phyloP scores from a whole-genome alignment of 257 asterid genomes.

The Nicotiana sylvestris region DNA sequence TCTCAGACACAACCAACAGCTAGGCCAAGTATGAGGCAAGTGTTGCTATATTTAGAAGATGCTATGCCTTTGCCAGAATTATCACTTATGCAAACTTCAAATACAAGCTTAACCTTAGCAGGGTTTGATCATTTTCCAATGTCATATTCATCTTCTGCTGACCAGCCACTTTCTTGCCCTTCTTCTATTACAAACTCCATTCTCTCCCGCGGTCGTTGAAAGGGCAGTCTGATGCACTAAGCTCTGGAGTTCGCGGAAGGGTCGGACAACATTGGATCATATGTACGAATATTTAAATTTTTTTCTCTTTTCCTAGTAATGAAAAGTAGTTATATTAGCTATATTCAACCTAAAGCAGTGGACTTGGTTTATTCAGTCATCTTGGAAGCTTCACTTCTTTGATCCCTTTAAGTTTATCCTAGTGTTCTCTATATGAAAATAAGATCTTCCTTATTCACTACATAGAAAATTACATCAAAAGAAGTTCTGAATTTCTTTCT shows the following conservation, averaged over 20 bases:
- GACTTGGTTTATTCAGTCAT: not conserved
- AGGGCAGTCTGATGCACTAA: too few relatives aligned
- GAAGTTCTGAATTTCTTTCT: not conserved
- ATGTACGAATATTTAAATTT: too few relatives aligned
- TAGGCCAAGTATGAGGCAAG: too few relatives aligned
- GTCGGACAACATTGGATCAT: too few relatives aligned
- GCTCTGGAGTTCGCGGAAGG: too few relatives aligned
- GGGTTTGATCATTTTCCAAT: not conserved
- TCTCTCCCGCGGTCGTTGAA: not conserved
- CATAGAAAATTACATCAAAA: not conserved
- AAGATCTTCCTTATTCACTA: not conserved
- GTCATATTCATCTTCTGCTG: not conserved
- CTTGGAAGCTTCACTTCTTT: not conserved
- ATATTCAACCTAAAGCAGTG: not conserved
- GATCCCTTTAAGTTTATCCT: not conserved
- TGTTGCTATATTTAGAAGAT: not conserved
- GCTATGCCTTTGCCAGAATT: conserved; percentile 34
- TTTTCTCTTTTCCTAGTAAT: not conserved
- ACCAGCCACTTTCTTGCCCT: not conserved
- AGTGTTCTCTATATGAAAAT: not conserved
- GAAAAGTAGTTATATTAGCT: not conserved
- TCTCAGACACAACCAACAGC: too few relatives aligned
- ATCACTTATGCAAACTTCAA: conserved; percentile 1
- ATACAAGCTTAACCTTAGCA: not conserved
- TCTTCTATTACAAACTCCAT: not conserved